Evolutionary conservation across 2,329 filamentous ascomycete genomes (phyloP), one percentile per base, ranked within the genome.

Genomic region (Xylariomycetidae sp.): DNA sequence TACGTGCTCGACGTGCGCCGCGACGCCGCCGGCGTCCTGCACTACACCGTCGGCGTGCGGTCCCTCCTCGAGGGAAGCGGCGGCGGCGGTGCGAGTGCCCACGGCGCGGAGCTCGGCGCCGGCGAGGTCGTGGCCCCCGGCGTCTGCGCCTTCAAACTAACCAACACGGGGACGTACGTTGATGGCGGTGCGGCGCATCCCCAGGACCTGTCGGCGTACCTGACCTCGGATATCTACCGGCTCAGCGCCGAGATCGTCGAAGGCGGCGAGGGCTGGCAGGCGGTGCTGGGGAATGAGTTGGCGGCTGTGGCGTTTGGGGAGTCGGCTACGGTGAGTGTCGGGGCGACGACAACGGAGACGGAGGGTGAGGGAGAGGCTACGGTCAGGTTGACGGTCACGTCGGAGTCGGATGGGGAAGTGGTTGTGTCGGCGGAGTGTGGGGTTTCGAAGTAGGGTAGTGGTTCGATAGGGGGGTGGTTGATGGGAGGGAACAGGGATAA

Each of bases 21-120:
- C 3, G 64, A 70, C 36, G 46, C 47, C 1, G 40, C 41, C 2
- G 67, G 68, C 4, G 56, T 72, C 0, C 47, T 75, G 6, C 65
- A 61, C 16, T 75, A 74, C 48, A 66, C 58, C 0, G 63, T 72
- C 2, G 70, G 63, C 9, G 67, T 64, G 3, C 57, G 64, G 8
- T 66, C 67, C 0, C 62, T 69, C 2, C 62, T 69, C 2, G 54
- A 62, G 12, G 58, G 58, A 5, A 55, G 45, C 5, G 58, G 58
- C 4, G 58, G 58, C 6, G 54, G 45, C 5, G 58, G 58, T 4
- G 42, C 48, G 5, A 63, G 56, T 33, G 46, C 45, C 4, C 49
- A 51, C 27, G 62, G 61, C 25, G 54, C 69, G 12, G 49, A 59
- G 26, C 50, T 73, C 3, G 49, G 47, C 5, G 42, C 39, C 5